Percentiles rank a stretch among this genome's conserved stretches.
Conservation (phyloP, 106 monocot species). For the Posidonia australis region DNA sequence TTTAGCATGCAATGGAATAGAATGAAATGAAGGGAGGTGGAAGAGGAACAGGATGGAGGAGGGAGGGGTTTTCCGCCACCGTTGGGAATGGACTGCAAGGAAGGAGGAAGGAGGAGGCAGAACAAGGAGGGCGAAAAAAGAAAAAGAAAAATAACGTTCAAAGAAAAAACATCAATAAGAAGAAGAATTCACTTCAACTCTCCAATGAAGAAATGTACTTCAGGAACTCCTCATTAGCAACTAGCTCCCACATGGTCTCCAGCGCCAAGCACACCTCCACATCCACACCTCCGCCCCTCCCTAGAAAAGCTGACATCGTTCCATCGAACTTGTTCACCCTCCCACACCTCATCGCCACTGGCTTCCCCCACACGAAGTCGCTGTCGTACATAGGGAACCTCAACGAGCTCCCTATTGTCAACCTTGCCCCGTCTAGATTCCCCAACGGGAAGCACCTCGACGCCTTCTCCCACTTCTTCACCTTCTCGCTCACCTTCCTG, state of each 20-base stretch:
- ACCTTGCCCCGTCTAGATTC: slow-evolving; percentile 48
- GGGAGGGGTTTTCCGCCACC: too few relatives aligned
- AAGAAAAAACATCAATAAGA: too few relatives aligned
- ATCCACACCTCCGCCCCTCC: slow-evolving; percentile 40
- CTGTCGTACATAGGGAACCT: slow-evolving; percentile 45
- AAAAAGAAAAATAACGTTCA: too few relatives aligned
- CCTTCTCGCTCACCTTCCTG: slow-evolving; percentile 24
- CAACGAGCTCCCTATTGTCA: slow-evolving; percentile 36
- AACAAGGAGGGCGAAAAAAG: too few relatives aligned
- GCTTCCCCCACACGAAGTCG: slow-evolving; percentile 55
- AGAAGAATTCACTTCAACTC: too few relatives aligned
- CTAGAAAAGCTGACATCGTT: slow-evolving; percentile 28
- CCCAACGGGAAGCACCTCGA: slow-evolving; percentile 58
- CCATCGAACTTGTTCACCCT: slow-evolving; percentile 48
- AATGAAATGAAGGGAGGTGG: too few relatives aligned
- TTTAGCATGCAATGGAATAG: too few relatives aligned
- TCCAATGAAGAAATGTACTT: too few relatives aligned
- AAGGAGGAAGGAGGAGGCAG: too few relatives aligned
- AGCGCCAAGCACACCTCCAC: slow-evolving; percentile 38
- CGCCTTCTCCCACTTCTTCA: slow-evolving; percentile 52
- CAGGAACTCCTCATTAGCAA: slow-evolving; percentile 35
- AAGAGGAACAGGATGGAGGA: too few relatives aligned
- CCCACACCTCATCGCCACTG: slow-evolving; percentile 38
- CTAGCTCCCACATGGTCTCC: slow-evolving; percentile 26
- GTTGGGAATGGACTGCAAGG: too few relatives aligned